Evolutionary conservation across 73 alveolate species (phyloP).

Genomic region (Paramecium bursaria): DNA sequence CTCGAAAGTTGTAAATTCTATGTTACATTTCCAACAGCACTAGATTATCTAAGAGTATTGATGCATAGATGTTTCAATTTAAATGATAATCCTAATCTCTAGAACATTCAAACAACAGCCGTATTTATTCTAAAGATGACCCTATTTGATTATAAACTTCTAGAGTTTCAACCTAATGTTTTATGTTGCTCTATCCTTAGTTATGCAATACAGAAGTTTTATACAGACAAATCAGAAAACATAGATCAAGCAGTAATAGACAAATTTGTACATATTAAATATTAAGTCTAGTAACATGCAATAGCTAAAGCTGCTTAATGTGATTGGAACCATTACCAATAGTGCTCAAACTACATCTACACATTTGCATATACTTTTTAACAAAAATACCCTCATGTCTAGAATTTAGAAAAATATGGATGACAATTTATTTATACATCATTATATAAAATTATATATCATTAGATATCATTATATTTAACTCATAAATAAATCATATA

Average conservation of each 20-base stretch:
- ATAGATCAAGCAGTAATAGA: not conserved
- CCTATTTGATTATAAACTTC: slow-evolving; percentile 44
- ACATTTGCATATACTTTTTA: not conserved
- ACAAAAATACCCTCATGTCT: slow-evolving; percentile 20
- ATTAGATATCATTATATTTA: slow-evolving; percentile 8
- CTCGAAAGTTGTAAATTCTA: slow-evolving; percentile 10
- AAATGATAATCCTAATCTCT: slow-evolving; percentile 1
- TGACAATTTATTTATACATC: slow-evolving; percentile 11
- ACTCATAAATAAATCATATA: slow-evolving; percentile 12
- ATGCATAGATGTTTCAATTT: slow-evolving; percentile 35
- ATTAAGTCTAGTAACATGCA: not conserved
- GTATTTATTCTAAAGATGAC: slow-evolving; percentile 54
- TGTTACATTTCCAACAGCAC: slow-evolving; percentile 49
- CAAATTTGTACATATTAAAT: not conserved
- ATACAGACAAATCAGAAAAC: not conserved
- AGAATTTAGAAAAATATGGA: slow-evolving; percentile 22
- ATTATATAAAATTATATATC: too few species aligned
- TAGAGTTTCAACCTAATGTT: not conserved
- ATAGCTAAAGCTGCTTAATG: not conserved
- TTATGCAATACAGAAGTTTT: not conserved
- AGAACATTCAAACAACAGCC: not conserved
- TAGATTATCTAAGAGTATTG: slow-evolving; percentile 19
- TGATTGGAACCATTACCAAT: not conserved
- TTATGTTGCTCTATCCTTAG: slow-evolving; percentile 15
- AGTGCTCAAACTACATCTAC: not conserved